Percentiles rank a stretch among this genome's conserved stretches.
phyloP scores from a whole-genome alignment of 2,329 filamentous ascomycete genomes.

The Fusarium haematococcum region DNA sequence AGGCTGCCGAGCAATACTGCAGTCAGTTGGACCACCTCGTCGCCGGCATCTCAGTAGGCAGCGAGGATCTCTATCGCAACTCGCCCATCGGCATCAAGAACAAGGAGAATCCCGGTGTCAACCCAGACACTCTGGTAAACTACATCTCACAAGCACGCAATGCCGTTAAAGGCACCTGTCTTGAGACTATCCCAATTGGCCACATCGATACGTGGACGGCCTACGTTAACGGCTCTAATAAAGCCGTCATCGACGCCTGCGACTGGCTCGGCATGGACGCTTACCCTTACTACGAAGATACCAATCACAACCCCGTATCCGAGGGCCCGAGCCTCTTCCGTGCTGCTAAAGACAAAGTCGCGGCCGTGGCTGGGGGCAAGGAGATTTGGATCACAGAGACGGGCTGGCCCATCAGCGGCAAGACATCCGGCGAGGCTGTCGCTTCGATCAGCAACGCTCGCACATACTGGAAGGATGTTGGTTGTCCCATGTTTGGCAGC shows the following conservation, averaged over 20 bases:
- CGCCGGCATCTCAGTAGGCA: conserved; percentile 86
- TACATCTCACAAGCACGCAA: conserved; percentile 79
- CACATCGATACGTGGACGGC: conserved; percentile 93
- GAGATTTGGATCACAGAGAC: conserved; percentile 89
- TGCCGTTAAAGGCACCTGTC: conserved; percentile 71
- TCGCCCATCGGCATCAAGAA: conserved; percentile 76
- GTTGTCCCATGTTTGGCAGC: conserved; percentile 75
- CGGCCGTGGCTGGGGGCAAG: conserved; percentile 71
- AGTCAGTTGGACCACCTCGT: conserved; percentile 73
- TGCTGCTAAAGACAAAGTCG: conserved; percentile 71
- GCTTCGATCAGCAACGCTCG: conserved; percentile 76
- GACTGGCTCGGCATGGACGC: conserved; percentile 89
- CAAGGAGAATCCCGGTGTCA: conserved; percentile 71
- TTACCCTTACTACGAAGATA: conserved; percentile 86
- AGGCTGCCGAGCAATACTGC: conserved; percentile 77
- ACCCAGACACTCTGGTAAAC: conserved; percentile 70
- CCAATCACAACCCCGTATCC: conserved; percentile 73
- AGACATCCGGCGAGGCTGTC: conserved; percentile 70
- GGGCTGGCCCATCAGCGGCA: conserved; percentile 83
- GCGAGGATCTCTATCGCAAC: conserved; percentile 86
- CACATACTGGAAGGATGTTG: conserved; percentile 84
- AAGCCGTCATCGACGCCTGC: conserved; percentile 72
- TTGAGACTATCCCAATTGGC: conserved; percentile 72
- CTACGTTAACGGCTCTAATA: conserved; percentile 80
- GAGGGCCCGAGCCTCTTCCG: conserved; percentile 76